Percentiles rank a stretch among this genome's conserved stretches.
phyloP scores from a whole-genome alignment of 2,329 filamentous ascomycete species.

The Zopfia rhizophila region DNA sequence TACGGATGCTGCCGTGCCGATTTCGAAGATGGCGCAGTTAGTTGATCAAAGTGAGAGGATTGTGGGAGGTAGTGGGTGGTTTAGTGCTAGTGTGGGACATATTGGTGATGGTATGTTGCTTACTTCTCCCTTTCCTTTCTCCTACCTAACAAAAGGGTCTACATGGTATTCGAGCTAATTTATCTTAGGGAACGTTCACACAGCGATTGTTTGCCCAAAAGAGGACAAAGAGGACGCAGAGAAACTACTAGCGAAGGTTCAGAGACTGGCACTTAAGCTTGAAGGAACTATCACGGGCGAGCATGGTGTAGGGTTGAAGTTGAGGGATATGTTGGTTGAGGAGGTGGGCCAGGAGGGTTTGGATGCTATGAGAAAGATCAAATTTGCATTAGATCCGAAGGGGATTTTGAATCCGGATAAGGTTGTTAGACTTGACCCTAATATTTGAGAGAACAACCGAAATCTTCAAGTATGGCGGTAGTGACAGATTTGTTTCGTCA shows the following conservation, averaged over 20 bases:
- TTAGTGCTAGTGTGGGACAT: conserved; percentile 70
- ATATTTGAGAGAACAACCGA: too few relatives aligned
- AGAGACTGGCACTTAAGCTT: conserved; percentile 80
- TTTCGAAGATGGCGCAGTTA: conserved; percentile 75
- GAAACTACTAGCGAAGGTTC: conserved; percentile 65
- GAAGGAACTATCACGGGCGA: conserved; percentile 88
- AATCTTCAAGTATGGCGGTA: too few relatives aligned
- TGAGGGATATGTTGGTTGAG: conserved; percentile 81
- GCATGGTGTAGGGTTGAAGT: conserved; percentile 83
- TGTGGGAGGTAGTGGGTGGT: conserved; percentile 67
- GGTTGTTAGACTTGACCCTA: conserved; percentile 63
- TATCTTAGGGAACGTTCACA: conserved; percentile 45
- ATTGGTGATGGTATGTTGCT: conserved; percentile 72
- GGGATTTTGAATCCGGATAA: conserved; percentile 72
- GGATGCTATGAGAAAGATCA: conserved; percentile 83
- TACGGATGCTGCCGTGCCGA: conserved; percentile 81
- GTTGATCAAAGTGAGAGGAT: conserved; percentile 78
- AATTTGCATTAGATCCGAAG: conserved; percentile 79
- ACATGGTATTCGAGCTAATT: background rate
- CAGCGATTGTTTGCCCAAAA: conserved; percentile 40
- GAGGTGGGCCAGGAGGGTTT: conserved; percentile 79
- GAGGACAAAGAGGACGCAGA: conserved; percentile 36
- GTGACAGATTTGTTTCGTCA: too few relatives aligned
- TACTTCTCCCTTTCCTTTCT: conserved; percentile 1
- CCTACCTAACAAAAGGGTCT: background rate